Evolutionary conservation across 768 basidiomycete genomes (phyloP).

Genomic region (Boletellus emodensis): DNA sequence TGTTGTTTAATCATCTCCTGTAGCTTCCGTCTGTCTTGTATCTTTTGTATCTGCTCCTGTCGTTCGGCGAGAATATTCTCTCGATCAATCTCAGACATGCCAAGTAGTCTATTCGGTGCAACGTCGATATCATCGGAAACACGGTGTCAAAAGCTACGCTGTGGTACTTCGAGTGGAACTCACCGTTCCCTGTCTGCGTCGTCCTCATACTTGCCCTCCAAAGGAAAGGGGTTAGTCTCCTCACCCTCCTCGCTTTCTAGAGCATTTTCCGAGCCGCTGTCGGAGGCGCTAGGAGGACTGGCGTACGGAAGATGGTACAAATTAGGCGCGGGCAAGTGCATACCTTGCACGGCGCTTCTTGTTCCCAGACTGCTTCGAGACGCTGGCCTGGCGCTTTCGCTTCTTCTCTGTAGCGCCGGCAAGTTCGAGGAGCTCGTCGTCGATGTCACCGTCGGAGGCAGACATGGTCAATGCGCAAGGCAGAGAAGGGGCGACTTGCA

Average conservation of each 20-base stretch:
- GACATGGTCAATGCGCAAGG: slow-evolving; percentile 35
- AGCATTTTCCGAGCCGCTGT: slow-evolving; percentile 47
- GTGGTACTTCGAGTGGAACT: slow-evolving; percentile 34
- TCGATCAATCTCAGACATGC: slow-evolving; percentile 83
- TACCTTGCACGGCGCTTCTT: slow-evolving; percentile 76
- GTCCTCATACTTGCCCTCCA: slow-evolving; percentile 89
- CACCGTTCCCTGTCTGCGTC: slow-evolving; percentile 80
- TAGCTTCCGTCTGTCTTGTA: slow-evolving; percentile 66
- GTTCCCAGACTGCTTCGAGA: slow-evolving; percentile 40
- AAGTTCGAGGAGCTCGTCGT: slow-evolving; percentile 77
- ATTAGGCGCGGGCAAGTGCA: slow-evolving; percentile 26
- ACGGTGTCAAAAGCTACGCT: slow-evolving; percentile 26
- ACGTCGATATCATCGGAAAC: slow-evolving; percentile 6
- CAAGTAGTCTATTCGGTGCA: slow-evolving; percentile 54
- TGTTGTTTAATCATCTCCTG: slow-evolving; percentile 72
- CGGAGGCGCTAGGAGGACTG: slow-evolving; percentile 33
- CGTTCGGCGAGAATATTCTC: slow-evolving; percentile 82
- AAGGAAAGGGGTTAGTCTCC: slow-evolving; percentile 69
- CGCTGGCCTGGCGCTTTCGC: slow-evolving; percentile 53
- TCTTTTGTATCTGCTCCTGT: slow-evolving; percentile 73
- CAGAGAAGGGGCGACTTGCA: background rate
- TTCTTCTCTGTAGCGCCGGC: slow-evolving; percentile 68
- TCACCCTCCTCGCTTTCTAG: slow-evolving; percentile 63
- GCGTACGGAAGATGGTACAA: background rate
- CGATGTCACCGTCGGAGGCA: slow-evolving; percentile 48